Evolutionary conservation across 2,329 filamentous ascomycete genomes (phyloP), one percentile per base, ranked within the genome.

Genomic region (Xylariomycetidae sp.): DNA sequence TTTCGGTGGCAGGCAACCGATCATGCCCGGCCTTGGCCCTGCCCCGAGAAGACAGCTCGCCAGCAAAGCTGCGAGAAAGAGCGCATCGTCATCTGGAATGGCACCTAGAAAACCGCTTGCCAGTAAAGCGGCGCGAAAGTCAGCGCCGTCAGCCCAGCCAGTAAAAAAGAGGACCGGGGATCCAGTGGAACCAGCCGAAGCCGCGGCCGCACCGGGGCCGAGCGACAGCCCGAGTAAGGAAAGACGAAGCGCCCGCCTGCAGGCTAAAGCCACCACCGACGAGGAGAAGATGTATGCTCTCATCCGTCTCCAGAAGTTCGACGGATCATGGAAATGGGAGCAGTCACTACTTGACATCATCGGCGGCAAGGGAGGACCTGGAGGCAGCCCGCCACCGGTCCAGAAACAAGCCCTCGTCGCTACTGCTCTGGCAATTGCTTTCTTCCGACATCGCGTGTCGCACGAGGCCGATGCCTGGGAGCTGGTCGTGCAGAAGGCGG

Each of bases 281-380:
- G 26, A 30, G 5, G 41, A 33, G 10, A 31, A 30, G 6, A 34
- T 41, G 38, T 23, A 41, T 26, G 17, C 14, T 16, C 6, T 44
- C 25, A 33, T 44, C 10, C 28, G 20, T 4, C 23, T 44, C 16
- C 41, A 41, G 16, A 44, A 35, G 9, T 41, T 26, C 11, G 30
- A 44, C n/a, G 38, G 35, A 11, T 41, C 30, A 16, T 44, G 41
- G 38, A 28, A 36, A n/a, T 41, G 38, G 25, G 14, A 22, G 14
- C 17, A 26, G 12, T 14, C 7, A 3, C 23, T 44, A 1, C 10
- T 15, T 6, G 15, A 20, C 9, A 19, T 29, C 2, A 19, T 31
- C 3, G 16, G 6, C 8, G 14, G 16, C 8, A 15, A n/a, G 6
- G n/a, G n/a, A n/a, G n/a, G n/a, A n/a, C 14, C 9, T 27, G 7